These are phyloP conservation scores for Kluyveromyces nonfermentans DNA, from an alignment of 805 yeast genomes.

Conservation along the genomic window DNA sequence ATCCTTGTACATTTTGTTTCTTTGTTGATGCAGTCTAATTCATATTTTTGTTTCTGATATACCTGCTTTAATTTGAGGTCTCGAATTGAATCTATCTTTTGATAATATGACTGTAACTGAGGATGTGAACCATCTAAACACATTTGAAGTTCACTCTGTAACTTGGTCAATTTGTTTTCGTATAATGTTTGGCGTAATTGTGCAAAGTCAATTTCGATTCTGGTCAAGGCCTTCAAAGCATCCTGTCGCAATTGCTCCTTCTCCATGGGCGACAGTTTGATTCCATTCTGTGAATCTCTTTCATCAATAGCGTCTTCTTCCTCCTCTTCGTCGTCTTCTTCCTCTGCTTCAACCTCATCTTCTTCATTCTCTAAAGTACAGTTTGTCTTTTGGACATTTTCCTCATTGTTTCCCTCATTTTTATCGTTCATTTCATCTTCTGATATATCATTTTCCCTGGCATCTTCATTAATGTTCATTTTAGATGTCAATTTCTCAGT, in stretches of 20 bases:
- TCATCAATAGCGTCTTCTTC: conserved; percentile 8
- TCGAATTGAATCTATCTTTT: conserved; percentile 61
- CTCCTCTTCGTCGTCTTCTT: conserved; percentile 6
- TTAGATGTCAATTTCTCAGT: conserved; percentile 16
- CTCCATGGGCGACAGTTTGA: conserved; percentile 17
- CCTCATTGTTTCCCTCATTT: conserved; percentile 16
- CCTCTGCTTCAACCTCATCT: conserved; percentile 10
- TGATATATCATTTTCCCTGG: conserved; percentile 14
- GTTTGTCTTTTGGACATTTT: conserved; percentile 17
- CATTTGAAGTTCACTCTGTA: conserved; percentile 76
- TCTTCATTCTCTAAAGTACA: conserved; percentile 12
- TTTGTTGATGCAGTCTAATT: conserved; percentile 63
- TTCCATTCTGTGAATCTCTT: conserved; percentile 7
- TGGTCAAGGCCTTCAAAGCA: conserved; percentile 53
- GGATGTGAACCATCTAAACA: conserved; percentile 90
- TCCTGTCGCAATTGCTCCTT: conserved; percentile 20
- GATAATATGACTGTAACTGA: conserved; percentile 64
- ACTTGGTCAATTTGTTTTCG: conserved; percentile 67
- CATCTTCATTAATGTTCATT: conserved; percentile 14
- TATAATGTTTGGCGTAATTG: conserved; percentile 72
- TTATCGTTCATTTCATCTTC: conserved; percentile 15
- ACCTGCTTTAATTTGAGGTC: conserved; percentile 55
- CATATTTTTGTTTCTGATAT: conserved; percentile 47
- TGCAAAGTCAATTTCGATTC: conserved; percentile 82
- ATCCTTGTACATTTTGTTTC: conserved; percentile 76